Percentiles rank a stretch among this genome's conserved stretches.
phyloP scores from a whole-genome alignment of 108 stramenopile genomes.

The Pseudonitzschia multistriata region DNA sequence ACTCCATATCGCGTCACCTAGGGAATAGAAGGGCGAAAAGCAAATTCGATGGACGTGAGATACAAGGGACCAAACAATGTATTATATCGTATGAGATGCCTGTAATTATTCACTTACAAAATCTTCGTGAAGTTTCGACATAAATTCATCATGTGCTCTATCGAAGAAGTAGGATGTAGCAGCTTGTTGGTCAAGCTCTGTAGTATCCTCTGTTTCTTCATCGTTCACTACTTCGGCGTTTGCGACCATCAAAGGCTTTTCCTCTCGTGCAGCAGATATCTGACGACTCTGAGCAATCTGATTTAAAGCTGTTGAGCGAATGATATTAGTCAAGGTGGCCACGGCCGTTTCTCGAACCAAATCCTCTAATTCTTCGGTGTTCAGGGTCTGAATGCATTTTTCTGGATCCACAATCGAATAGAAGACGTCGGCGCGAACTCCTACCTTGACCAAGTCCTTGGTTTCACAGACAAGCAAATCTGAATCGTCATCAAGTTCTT shows the following conservation, averaged over 20 bases:
- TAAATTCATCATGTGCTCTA: conserved; percentile 35
- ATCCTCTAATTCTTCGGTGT: conserved; percentile 35
- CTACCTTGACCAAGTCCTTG: conserved; percentile 43
- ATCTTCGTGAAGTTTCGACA: conserved; percentile 34
- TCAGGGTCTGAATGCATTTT: conserved; percentile 29
- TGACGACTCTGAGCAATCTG: conserved; percentile 33
- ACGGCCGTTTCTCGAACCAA: conserved; percentile 39
- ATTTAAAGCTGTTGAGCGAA: conserved; percentile 35
- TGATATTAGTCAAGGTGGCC: conserved; percentile 40
- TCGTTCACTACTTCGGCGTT: conserved; percentile 3
- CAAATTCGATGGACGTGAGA: neutral
- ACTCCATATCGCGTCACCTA: conserved; percentile 12
- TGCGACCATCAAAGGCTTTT: neutral
- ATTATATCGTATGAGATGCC: no score
- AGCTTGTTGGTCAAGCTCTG: neutral
- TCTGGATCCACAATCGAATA: conserved; percentile 41
- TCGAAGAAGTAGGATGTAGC: conserved; percentile 22
- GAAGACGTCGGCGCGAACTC: conserved; percentile 40
- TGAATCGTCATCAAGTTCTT: conserved; percentile 10
- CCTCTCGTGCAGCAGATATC: conserved; percentile 18
- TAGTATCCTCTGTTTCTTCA: conserved; percentile 3
- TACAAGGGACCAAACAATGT: neutral
- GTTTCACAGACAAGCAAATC: conserved; percentile 40
- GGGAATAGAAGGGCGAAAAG: neutral
- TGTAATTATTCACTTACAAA: no score